Base-by-base conservation (phyloP, 2,329 filamentous ascomycete species). In the Fusarium nematophilum region DNA sequence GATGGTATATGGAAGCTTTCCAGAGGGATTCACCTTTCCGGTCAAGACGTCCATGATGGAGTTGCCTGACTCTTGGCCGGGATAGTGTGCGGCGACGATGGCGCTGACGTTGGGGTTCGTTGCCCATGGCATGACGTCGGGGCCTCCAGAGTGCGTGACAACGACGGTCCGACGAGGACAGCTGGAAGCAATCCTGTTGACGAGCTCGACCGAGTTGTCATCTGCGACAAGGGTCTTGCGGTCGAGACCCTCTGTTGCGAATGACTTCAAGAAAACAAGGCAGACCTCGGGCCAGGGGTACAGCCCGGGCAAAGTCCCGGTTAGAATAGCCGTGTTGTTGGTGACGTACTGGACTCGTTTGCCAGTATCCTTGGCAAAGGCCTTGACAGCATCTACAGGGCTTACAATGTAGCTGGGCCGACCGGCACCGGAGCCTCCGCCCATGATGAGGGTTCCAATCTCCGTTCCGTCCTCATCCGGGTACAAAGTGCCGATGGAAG, bases 41-140 rank as follows among this genome's bases (percentile, higher is more conserved):
- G 11, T 33, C 9, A 53, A 18, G 34, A 53, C 9, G 1, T 53
- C 43, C 9, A 39, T 3, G 9, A 53, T 40, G 0, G 50, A 48
- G 36, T 40, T 40, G 0, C 50, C 43, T 3, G 26, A 33, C 13
- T 53, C 49, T 21, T 53, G 33, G 1, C 78, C 78, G 51, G 90
- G 89, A 62, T 91, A 93, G 87, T 90, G 93, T 3, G 89, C 89
- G 68, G 92, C 89, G 2, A 92, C 72, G 8, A 92, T 76, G 2
- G 85, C 83, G 42, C 88, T 90, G 2, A 92, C 72, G 8, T 92
- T 76, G 2, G 85, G 83, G 42, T 88, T 90, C 61, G 94, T 84
- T 68, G 91, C 92, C 13, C 73, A 70, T 10, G 83, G 82, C 15
- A 90, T 80, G 1, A 90, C 89, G 0, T 21, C 21, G 21, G 21